phyloP scores from a whole-genome alignment of 2,329 filamentous ascomycete species.

The Calonectria pseudoreteaudii region DNA sequence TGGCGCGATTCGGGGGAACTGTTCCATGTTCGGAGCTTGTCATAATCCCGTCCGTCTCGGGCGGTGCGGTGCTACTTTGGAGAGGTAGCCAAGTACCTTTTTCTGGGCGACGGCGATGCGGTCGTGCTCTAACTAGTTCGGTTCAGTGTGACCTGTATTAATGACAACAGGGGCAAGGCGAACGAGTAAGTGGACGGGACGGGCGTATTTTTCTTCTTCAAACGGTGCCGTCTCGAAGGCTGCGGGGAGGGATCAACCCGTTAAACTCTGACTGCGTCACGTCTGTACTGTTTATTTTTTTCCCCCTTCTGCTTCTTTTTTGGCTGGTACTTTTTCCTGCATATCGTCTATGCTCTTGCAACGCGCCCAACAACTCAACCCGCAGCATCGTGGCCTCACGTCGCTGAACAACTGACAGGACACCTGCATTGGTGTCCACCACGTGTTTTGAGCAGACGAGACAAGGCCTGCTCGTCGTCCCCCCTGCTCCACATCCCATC shows the following conservation, averaged over 20 bases:
- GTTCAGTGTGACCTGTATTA: background rate
- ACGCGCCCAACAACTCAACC: slow-evolving; percentile 14
- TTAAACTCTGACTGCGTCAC: background rate
- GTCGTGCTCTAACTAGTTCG: background rate
- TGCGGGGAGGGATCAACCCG: slow-evolving; percentile 2
- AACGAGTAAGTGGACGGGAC: slow-evolving; percentile 1
- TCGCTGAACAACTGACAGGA: slow-evolving; percentile 11
- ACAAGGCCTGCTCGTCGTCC: slow-evolving; percentile 12
- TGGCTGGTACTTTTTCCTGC: background rate
- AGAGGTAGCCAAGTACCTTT: background rate
- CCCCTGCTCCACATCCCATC: slow-evolving; percentile 19
- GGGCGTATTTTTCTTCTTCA: slow-evolving; percentile 7
- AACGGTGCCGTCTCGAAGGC: background rate
- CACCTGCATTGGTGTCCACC: slow-evolving; percentile 21
- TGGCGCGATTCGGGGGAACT: background rate
- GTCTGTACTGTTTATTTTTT: background rate
- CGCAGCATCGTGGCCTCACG: slow-evolving; percentile 13
- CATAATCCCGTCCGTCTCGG: slow-evolving; percentile 18
- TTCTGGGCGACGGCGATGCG: background rate
- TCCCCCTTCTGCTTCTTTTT: background rate
- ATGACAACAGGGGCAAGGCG: background rate
- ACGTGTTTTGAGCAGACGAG: slow-evolving; percentile 24
- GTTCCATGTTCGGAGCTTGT: background rate
- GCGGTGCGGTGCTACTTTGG: background rate
- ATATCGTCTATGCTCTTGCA: background rate